Evolutionary conservation across 495 filamentous ascomycete species (phyloP), one percentile per base, ranked within the genome.

Genomic region (Podospora fimiseda): DNA sequence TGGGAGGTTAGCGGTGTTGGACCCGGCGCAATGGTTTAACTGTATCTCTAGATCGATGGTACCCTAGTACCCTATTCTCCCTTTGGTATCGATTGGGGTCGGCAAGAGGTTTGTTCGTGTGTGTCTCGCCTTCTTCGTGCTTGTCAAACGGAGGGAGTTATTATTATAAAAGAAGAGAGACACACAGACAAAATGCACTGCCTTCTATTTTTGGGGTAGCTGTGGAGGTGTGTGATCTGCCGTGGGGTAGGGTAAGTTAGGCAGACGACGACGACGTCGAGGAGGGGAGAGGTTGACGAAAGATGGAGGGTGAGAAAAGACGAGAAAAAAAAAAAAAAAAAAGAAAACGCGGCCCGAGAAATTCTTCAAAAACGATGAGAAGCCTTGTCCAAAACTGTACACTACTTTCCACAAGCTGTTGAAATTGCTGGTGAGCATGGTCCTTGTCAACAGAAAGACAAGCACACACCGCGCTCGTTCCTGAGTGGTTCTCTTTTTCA

Each of bases 401-500:
- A 7, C 16, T n/a, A n/a, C n/a, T n/a, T n/a, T n/a, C n/a, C n/a
- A n/a, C n/a, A n/a, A n/a, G n/a, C n/a, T n/a, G 39, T 45, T 23
- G 43, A 23, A 45, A 45, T 45, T 45, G 43, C 43, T 20, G 43
- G 20, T 22, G 43, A 45, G n/a, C 19, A 45, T 8, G 43, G 24
- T 22, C 43, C 43, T 45, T 20, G 43, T 45, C 43, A n/a, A 14
- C 19, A 1, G 20, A 19, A 20, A 18, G 16, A 45, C 8, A 8
- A 37, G 8, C n/a, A 37, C 33, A 8, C 8, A 8, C n/a, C 33
- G 8, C 33, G 33, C 33, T n/a, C 33, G 33, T 37, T 8, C n/a
- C 8, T n/a, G 33, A 8, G n/a, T n/a, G 8, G 8, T 8, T n/a
- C 7, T 37, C 33, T 37, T 18, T 18, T 24, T 45, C 43, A 23